Percentiles rank a stretch among this genome's conserved stretches.
phyloP scores from a whole-genome alignment of 2,329 filamentous ascomycete species.

The Stromatinia cepivora region DNA sequence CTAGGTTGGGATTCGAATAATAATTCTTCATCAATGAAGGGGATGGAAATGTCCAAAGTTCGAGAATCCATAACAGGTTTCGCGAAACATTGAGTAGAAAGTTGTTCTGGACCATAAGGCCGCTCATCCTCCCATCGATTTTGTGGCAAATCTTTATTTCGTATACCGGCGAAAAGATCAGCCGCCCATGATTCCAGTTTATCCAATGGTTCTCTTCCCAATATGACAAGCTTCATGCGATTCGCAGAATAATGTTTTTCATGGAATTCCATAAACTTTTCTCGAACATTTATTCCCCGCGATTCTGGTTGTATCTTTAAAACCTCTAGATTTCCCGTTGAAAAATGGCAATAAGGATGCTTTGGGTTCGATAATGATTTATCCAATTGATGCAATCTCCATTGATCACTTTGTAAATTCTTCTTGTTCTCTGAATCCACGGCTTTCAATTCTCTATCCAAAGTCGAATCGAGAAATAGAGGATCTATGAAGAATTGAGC shows the following conservation, averaged over 20 bases:
- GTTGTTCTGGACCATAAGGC: conserved; percentile 59
- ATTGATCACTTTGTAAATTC: conserved; percentile 72
- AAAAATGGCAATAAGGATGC: conserved; percentile 73
- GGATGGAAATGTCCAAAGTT: conserved; percentile 65
- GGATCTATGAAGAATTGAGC: conserved; percentile 74
- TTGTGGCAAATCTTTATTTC: conserved; percentile 65
- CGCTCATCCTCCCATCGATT: conserved; percentile 66
- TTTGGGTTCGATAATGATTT: conserved; percentile 68
- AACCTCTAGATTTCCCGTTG: conserved; percentile 70
- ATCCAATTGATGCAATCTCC: conserved; percentile 69
- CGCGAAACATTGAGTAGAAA: conserved; percentile 65
- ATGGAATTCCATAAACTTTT: conserved; percentile 73
- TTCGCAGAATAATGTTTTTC: conserved; percentile 73
- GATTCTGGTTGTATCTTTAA: conserved; percentile 67
- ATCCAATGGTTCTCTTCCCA: conserved; percentile 67
- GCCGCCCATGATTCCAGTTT: conserved; percentile 67
- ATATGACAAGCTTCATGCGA: conserved; percentile 70
- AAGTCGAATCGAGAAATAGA: conserved; percentile 67
- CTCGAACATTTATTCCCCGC: conserved; percentile 66
- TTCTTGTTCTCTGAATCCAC: conserved; percentile 82
- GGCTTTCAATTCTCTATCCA: conserved; percentile 69
- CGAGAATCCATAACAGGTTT: conserved; percentile 73
- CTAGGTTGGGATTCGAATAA: conserved; percentile 67
- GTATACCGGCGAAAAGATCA: conserved; percentile 66
- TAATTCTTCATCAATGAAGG: conserved; percentile 67